Base-by-base conservation (phyloP, 1,284 basidiomycete species). In the Apiotrichum gracile region DNA sequence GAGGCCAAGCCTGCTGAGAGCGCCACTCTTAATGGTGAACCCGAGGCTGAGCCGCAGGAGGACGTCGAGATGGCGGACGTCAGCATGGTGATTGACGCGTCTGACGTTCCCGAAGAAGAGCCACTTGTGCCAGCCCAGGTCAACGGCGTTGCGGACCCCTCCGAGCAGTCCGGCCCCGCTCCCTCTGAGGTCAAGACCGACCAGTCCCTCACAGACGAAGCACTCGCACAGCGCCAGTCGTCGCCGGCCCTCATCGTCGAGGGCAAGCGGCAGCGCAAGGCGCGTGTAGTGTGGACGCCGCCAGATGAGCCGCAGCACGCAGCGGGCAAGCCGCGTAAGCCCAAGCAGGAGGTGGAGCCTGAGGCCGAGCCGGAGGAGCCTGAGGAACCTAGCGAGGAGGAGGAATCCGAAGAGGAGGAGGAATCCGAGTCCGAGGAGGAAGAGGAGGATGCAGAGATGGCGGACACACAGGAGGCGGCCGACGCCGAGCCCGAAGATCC, bases 401-500 rank as follows among this genome's bases (percentile, higher is more conserved):
- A 65, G 27, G 17, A 60, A 54, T 45, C 43, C 3, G 42, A 44
- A 21, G 34, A 37, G 19, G 56, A 58, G 21, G 56, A 58, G 45
- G 56, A 52, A 22, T 42, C 34, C 5, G 57, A 52, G 6, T 66
- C 66, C 13, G 64, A 61, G 19, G 61, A 63, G 4, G 61, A 61
- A 12, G 63, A 53, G 4, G 61, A 38, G 26, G 58, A 60, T 8
- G 53, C 19, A 2, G 57, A 55, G 5, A 59, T 50, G 13, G 61
- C 56, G 4, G 62, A 54, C 21, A 53, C 31, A 19, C 68, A 65
- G 14, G 61, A 61, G 6, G 63, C 60, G 43, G 44, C 19, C 47
- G 83, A 22, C 85, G 54, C 33, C 16, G 68, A 62, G 9, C 61
- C 62, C 4, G 84, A 22, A 85, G 59, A 54, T 43, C 84, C 82